A percentile compares a stretch with the other conserved stretches of the same genome.
Conservation (phyloP, 2,329 filamentous ascomycete genomes). For the Hymenoscyphus fructigenus region DNA sequence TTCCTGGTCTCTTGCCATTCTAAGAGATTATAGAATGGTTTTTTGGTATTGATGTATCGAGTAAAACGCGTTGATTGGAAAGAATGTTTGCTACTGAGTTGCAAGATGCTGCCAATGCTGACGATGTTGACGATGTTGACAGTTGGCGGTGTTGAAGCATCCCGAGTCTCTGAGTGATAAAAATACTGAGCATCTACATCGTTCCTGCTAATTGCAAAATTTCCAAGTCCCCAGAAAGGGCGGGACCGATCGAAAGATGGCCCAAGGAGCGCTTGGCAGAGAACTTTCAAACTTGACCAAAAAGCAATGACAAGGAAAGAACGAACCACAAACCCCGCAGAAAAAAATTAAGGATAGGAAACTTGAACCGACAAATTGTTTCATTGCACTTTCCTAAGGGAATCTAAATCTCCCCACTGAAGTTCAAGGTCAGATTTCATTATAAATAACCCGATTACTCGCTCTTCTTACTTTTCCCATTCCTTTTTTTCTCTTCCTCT, state of each 20-base stretch:
- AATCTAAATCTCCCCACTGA: too few species aligned
- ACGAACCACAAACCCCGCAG: too few species aligned
- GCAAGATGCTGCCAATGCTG: neutral
- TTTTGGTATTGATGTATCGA: neutral
- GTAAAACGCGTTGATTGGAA: neutral
- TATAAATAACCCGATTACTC: too few species aligned
- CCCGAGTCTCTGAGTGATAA: neutral
- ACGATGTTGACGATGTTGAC: neutral
- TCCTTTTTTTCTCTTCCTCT: slow-evolving; percentile 25
- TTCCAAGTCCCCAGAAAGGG: too few species aligned
- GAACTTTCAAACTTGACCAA: too few species aligned
- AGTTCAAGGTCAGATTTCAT: too few species aligned
- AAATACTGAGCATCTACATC: neutral
- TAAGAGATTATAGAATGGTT: neutral
- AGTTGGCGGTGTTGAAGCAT: neutral
- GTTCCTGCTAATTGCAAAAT: neutral
- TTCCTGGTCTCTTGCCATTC: neutral
- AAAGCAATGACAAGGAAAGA: too few species aligned
- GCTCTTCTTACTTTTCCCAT: slow-evolving; percentile 19
- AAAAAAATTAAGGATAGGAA: too few species aligned
- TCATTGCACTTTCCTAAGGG: too few species aligned
- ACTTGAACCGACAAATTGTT: too few species aligned
- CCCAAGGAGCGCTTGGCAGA: too few species aligned
- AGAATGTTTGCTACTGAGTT: neutral
- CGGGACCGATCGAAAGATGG: too few species aligned